phyloP scores from a whole-genome alignment of 2,329 filamentous ascomycete genomes.

The Phialocephala sp. region DNA sequence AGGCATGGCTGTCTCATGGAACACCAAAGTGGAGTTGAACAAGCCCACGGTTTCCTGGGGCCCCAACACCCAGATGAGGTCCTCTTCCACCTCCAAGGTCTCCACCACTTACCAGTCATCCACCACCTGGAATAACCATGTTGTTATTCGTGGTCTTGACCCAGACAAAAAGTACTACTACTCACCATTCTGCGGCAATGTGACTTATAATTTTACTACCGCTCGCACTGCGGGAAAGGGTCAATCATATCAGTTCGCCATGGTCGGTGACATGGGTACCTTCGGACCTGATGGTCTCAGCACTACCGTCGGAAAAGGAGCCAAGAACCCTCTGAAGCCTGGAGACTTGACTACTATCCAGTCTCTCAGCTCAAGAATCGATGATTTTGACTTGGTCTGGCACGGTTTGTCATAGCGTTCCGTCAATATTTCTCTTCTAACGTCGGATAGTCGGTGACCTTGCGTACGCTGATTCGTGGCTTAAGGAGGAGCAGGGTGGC shows the following conservation, averaged over 20 bases:
- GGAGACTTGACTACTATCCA: neutral
- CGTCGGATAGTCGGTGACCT: neutral
- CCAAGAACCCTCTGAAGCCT: neutral
- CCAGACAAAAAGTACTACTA: conserved; percentile 5
- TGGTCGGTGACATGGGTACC: neutral
- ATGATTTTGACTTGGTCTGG: neutral
- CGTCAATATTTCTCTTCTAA: neutral
- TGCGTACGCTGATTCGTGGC: neutral
- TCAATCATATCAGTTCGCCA: neutral
- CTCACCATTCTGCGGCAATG: neutral
- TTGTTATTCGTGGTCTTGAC: neutral
- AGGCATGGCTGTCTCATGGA: neutral
- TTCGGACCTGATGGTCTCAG: neutral
- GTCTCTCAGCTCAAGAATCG: neutral
- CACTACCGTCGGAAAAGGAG: neutral
- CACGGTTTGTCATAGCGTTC: neutral
- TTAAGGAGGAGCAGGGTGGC: neutral
- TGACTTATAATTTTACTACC: neutral
- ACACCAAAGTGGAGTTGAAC: neutral
- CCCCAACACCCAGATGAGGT: neutral
- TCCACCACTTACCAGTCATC: conserved; percentile 5
- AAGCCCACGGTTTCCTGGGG: neutral
- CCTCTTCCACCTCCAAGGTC: neutral
- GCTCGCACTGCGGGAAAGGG: neutral
- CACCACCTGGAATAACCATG: conserved; percentile 3